phyloP scores from a whole-genome alignment of 805 yeast species.

The Maudiozyma serrabonitensis region DNA sequence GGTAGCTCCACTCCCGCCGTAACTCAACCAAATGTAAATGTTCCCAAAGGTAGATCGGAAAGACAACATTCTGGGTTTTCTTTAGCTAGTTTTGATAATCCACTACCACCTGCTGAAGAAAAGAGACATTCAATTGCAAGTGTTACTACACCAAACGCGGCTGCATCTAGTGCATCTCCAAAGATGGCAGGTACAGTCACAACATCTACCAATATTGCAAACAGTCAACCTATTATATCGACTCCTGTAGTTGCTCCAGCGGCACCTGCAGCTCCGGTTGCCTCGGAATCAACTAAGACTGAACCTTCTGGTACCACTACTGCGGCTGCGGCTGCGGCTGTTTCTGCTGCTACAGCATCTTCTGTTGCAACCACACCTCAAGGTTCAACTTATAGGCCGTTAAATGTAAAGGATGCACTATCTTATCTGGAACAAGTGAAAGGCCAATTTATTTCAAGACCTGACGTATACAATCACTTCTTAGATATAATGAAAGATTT shows the following conservation, averaged over 20 bases:
- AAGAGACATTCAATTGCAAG: background rate
- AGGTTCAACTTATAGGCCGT: slow-evolving; percentile 49
- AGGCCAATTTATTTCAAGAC: slow-evolving; percentile 80
- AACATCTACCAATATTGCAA: background rate
- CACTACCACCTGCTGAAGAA: slow-evolving; percentile 13
- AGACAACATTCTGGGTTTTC: slow-evolving; percentile 15
- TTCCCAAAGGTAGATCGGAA: slow-evolving; percentile 1
- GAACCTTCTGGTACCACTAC: background rate
- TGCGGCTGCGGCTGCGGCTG: background rate
- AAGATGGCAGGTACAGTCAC: slow-evolving; percentile 3
- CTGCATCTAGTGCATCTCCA: slow-evolving; percentile 2
- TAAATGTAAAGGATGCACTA: slow-evolving; percentile 92
- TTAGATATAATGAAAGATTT: slow-evolving; percentile 98
- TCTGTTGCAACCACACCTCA: slow-evolving; percentile 9
- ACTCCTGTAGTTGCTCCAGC: background rate
- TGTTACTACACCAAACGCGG: background rate
- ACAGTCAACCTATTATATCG: too few relatives aligned
- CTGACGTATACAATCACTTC: slow-evolving; percentile 92
- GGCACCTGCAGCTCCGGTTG: background rate
- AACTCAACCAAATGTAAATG: slow-evolving; percentile 9
- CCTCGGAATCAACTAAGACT: background rate
- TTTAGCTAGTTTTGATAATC: slow-evolving; percentile 26
- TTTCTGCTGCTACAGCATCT: slow-evolving; percentile 7
- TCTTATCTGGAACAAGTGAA: slow-evolving; percentile 94
- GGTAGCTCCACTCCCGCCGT: slow-evolving; percentile 11